Conservation (phyloP, 2,329 filamentous ascomycete species). For the Ophiostoma tasmaniense region DNA sequence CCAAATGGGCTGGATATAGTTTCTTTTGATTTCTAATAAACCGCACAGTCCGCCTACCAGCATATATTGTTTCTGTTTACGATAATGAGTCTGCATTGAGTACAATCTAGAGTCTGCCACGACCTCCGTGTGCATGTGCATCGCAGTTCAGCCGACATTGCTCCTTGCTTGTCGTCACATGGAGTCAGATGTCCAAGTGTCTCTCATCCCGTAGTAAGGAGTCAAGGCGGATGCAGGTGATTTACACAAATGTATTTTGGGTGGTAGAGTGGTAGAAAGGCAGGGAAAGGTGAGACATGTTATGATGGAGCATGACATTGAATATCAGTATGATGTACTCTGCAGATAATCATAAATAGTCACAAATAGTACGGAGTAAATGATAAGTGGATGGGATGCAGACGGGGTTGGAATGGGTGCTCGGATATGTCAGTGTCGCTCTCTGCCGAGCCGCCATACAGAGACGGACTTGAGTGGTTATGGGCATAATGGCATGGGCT, state of each 20-base stretch:
- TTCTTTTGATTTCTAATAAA: background rate
- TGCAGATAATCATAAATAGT: no score
- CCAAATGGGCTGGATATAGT: background rate
- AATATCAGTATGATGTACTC: no score
- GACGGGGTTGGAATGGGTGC: background rate
- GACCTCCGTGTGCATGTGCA: background rate
- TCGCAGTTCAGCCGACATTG: constrained; percentile 1
- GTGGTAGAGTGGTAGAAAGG: background rate
- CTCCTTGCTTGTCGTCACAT: background rate
- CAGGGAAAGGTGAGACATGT: background rate
- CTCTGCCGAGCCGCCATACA: background rate
- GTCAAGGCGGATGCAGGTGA: background rate
- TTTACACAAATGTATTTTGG: background rate
- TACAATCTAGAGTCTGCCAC: background rate
- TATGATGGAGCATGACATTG: background rate
- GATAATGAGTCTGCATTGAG: background rate
- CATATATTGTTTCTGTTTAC: background rate
- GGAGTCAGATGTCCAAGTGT: background rate
- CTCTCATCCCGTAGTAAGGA: background rate
- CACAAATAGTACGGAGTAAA: background rate
- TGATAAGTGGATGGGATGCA: background rate
- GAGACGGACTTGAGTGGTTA: background rate
- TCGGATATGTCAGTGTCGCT: background rate
- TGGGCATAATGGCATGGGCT: background rate
- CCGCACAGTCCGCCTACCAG: background rate